Evolutionary conservation across 441 rosid species (phyloP).

Genomic region (Adansonia rubrostipa): DNA sequence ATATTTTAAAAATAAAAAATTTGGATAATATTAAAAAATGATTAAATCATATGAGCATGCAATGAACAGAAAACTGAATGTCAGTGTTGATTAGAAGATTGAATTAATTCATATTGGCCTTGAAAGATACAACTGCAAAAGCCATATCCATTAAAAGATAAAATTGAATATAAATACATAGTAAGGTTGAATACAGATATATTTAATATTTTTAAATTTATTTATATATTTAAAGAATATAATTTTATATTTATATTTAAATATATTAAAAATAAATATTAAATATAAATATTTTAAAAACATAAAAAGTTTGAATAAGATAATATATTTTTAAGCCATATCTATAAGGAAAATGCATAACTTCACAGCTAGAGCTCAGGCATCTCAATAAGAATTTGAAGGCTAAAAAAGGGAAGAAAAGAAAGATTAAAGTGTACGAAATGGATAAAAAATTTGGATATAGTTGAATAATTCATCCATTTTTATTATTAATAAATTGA

Average conservation of each 20-base stretch:
- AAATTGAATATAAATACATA: no score
- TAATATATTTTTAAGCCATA: not conserved
- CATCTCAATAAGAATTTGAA: not conserved
- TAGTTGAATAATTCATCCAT: no score
- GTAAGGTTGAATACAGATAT: no score
- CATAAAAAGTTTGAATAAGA: no score
- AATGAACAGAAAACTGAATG: not conserved
- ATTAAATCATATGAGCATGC: not conserved
- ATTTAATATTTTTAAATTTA: no score
- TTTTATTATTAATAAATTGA: no score
- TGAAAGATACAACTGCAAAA: not conserved
- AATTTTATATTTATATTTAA: no score
- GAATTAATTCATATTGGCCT: not conserved
- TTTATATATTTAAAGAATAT: no score
- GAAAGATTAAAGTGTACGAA: no score
- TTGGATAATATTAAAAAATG: not conserved
- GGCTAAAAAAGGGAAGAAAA: not conserved
- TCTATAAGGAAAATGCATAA: not conserved
- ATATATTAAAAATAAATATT: no score
- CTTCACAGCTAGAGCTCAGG: not conserved
- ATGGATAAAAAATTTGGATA: no score
- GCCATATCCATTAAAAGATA: not conserved
- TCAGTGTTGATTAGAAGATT: not conserved
- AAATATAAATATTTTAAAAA: no score
- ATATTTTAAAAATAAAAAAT: not conserved